phyloP scores from a whole-genome alignment of 768 basidiomycete species.

The Leucosporidium yakuticum region DNA sequence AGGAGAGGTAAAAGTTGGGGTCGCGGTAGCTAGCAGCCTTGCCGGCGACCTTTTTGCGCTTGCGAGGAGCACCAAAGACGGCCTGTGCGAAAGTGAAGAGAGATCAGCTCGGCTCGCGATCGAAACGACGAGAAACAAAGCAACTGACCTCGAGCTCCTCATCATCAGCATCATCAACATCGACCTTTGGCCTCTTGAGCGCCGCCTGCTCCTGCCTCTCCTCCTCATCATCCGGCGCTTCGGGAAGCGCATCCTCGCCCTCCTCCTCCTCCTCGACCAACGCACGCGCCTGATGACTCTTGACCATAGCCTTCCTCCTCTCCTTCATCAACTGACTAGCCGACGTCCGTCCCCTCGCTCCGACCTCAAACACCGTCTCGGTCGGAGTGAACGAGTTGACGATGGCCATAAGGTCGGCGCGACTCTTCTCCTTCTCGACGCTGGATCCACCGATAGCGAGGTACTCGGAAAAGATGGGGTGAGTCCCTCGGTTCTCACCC shows the following conservation, averaged over 20 bases:
- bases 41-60: constrained; percentile 29
- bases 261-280: constrained; percentile 25
- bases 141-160: constrained; percentile 27
- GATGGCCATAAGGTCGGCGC: constrained; percentile 62
- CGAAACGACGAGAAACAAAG: not conserved
- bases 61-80: constrained; percentile 59
- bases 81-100: constrained; percentile 46
- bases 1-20: constrained; percentile 81
- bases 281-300: constrained; percentile 38
- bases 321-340: constrained; percentile 77
- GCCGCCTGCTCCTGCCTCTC: constrained; percentile 58
- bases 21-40: constrained; percentile 58
- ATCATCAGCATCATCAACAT: constrained; percentile 27
- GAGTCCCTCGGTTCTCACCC: constrained; percentile 53
- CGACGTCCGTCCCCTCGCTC: constrained; percentile 62
- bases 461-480: constrained; percentile 52
- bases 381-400: constrained; percentile 75
- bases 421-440: constrained; percentile 51
- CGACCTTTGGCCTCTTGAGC: constrained; percentile 13
- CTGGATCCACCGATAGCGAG: not conserved
- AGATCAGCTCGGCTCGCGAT: not conserved
- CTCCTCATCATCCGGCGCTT: constrained; percentile 42
- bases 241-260: constrained; percentile 36
- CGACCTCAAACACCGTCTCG: constrained; percentile 89
- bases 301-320: constrained; percentile 67